Conservation (phyloP, 2,329 filamentous ascomycete genomes). For the Penicillium griseofulvum region DNA sequence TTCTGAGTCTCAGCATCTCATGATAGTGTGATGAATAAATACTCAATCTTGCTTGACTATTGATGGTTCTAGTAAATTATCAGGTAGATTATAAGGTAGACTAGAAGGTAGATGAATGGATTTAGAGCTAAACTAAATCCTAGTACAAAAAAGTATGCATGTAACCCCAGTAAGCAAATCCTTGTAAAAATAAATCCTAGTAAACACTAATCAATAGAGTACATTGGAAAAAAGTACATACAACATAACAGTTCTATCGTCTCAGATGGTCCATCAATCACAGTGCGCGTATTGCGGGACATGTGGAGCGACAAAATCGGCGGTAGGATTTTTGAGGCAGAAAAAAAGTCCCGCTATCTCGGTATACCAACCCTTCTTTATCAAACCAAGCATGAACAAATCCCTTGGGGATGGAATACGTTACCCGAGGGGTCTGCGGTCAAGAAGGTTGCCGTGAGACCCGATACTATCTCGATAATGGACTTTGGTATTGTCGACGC, state of each 20-base stretch:
- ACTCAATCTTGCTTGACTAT: slow-evolving; percentile 13
- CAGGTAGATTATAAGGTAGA: too few relatives aligned
- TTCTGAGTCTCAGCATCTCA: slow-evolving; percentile 37
- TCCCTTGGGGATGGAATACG: slow-evolving; percentile 42
- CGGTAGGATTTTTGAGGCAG: slow-evolving; percentile 18
- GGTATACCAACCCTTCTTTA: slow-evolving; percentile 5
- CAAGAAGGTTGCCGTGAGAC: slow-evolving; percentile 67
- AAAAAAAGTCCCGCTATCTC: slow-evolving; percentile 20
- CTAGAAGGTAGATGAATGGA: not conserved
- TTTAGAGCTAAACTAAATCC: not conserved
- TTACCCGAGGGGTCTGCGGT: slow-evolving; percentile 50
- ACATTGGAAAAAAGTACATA: not conserved
- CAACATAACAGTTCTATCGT: not conserved
- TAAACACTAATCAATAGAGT: not conserved
- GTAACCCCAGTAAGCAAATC: not conserved
- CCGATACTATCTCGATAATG: slow-evolving; percentile 71
- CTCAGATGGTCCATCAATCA: not conserved
- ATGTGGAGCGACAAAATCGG: slow-evolving; percentile 11
- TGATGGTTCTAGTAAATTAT: not conserved
- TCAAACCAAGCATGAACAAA: slow-evolving; percentile 30
- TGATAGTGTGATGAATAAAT: slow-evolving; percentile 40
- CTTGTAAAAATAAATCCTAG: not conserved
- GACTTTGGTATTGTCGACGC: slow-evolving; percentile 73
- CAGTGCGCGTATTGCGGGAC: slow-evolving; percentile 1
- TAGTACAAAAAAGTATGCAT: not conserved